Evolutionary conservation across 306 rosid genomes (phyloP).

Genomic region (Senna tora): DNA sequence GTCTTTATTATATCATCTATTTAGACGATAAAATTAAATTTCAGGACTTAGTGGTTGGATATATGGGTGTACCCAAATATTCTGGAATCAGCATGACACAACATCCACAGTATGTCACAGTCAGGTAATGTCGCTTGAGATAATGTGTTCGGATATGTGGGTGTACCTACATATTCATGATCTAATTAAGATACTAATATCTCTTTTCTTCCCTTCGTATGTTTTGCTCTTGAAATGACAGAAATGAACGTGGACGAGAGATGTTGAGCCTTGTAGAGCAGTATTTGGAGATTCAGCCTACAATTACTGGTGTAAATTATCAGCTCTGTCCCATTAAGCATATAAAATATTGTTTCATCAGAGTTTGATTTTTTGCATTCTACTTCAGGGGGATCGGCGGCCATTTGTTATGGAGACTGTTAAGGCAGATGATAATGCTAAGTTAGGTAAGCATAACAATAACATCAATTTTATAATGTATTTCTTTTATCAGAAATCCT

Average conservation of each 20-base stretch:
- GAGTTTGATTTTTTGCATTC: slow-evolving; percentile 27
- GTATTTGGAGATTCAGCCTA: slow-evolving; percentile 69
- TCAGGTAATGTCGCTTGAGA: slow-evolving; percentile 59
- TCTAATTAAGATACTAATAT: background rate
- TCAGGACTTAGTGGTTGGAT: slow-evolving; percentile 95
- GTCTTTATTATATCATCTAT: slow-evolving; percentile 1
- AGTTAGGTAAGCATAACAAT: slow-evolving; percentile 62
- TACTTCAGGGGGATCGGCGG: slow-evolving; percentile 75
- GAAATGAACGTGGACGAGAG: slow-evolving; percentile 94
- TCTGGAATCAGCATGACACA: slow-evolving; percentile 90
- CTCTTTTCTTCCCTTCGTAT: background rate
- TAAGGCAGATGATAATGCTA: slow-evolving; percentile 93
- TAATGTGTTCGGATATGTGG: background rate
- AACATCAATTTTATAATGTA: slow-evolving; percentile 7
- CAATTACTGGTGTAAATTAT: slow-evolving; percentile 62
- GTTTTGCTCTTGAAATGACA: slow-evolving; percentile 44
- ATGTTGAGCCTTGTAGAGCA: slow-evolving; percentile 79
- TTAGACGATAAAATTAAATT: slow-evolving; percentile 5
- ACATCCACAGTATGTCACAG: slow-evolving; percentile 96
- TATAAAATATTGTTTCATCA: background rate
- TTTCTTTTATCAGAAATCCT: slow-evolving; percentile 9
- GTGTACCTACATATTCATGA: background rate
- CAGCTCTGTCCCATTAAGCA: slow-evolving; percentile 35
- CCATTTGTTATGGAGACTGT: slow-evolving; percentile 93
- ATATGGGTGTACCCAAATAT: slow-evolving; percentile 98